phyloP scores from a whole-genome alignment of 2,329 filamentous ascomycete species.

The Laburnicola sp. region DNA sequence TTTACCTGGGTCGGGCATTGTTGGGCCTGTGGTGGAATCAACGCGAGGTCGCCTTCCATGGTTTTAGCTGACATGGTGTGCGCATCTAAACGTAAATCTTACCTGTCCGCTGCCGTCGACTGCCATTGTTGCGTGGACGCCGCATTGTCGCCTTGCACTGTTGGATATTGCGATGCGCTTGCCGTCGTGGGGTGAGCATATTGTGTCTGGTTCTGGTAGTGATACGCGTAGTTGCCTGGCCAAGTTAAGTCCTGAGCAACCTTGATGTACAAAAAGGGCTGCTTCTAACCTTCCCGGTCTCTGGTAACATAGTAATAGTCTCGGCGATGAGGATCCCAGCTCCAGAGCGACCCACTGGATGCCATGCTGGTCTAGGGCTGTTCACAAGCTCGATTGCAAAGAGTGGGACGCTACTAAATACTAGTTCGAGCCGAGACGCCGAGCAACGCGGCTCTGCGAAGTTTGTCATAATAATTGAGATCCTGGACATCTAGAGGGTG shows the following conservation, averaged over 20 bases:
- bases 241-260: too few relatives aligned
- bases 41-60: background rate
- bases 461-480: constrained; percentile 1
- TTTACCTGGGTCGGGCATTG: constrained; percentile 1
- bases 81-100: too few relatives aligned
- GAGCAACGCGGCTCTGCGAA: constrained; percentile 14
- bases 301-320: constrained; percentile 13
- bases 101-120: too few relatives aligned
- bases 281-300: constrained; percentile 2
- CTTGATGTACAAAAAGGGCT: too few relatives aligned
- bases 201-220: background rate
- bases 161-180: background rate
- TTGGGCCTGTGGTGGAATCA: background rate
- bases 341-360: constrained; percentile 5
- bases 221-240: constrained; percentile 2
- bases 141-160: too few relatives aligned
- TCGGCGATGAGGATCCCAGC: constrained; percentile 7
- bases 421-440: background rate
- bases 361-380: background rate
- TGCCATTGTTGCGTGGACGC: too few relatives aligned
- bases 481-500: constrained; percentile 3
- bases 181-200: too few relatives aligned
- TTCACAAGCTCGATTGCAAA: background rate
- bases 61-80: too few relatives aligned
- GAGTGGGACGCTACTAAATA: constrained; percentile 1